These are phyloP conservation scores for Rhodotorula kratochvilovae DNA, from an alignment of 768 basidiomycete species.

Conservation along the genomic window DNA sequence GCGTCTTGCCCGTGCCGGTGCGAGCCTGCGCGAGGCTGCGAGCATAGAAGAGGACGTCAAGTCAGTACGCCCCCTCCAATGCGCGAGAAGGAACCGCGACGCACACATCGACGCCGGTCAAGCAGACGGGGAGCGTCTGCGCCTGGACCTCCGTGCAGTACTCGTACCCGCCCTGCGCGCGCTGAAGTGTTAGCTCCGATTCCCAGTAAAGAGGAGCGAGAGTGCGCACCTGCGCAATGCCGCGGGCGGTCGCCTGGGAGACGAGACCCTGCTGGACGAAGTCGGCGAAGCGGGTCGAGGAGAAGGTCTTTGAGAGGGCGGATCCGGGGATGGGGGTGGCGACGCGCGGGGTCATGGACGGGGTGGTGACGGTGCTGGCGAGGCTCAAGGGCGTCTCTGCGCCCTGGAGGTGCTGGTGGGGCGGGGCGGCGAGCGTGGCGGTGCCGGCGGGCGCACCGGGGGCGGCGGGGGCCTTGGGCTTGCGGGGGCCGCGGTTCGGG, in stretches of 20 bases:
- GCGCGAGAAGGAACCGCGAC: not conserved
- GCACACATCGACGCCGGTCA: constrained; percentile 31
- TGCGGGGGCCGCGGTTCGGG: constrained; percentile 6
- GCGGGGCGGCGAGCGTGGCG: not conserved
- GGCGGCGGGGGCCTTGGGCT: not conserved
- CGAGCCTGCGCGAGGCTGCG: constrained; percentile 42
- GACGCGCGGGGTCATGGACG: constrained; percentile 13
- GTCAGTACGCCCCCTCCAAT: not conserved
- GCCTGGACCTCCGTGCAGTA: constrained; percentile 40
- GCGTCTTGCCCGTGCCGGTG: constrained; percentile 55
- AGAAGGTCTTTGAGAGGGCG: constrained; percentile 13
- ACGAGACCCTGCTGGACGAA: constrained; percentile 12
- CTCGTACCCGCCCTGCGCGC: constrained; percentile 9
- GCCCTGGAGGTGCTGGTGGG: not conserved
- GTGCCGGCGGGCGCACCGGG: not conserved
- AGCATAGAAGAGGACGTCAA: not conserved
- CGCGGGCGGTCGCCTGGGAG: not conserved
- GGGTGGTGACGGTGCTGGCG: constrained; percentile 20
- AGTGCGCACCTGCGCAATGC: not conserved
- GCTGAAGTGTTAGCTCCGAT: too few species aligned
- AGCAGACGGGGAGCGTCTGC: constrained; percentile 34
- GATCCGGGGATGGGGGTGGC: constrained; percentile 4
- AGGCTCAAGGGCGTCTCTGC: not conserved
- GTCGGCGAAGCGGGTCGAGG: constrained; percentile 3
- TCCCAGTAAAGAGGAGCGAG: too few species aligned